Conservation (phyloP, 2,329 filamentous ascomycete species). For the Coniochaeta pulveracea region DNA sequence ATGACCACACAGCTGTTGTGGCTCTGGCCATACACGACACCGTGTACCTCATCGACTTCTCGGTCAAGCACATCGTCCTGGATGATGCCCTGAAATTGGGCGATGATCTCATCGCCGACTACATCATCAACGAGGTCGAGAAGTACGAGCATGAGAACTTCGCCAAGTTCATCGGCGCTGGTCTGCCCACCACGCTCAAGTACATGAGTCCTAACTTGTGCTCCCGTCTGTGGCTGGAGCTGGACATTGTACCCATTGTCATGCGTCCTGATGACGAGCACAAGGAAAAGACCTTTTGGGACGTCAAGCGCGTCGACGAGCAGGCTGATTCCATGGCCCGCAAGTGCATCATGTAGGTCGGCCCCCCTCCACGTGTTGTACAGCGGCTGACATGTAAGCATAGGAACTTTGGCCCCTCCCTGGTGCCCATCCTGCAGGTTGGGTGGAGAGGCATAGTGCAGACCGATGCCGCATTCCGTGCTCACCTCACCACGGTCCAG, state of each 20-base stretch:
- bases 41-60: conserved; percentile 65
- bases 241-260: conserved; percentile 66
- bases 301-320: conserved; percentile 57
- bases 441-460: conserved; percentile 58
- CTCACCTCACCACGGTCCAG: conserved; percentile 42
- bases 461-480: conserved; percentile 56
- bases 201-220: conserved; percentile 53
- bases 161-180: conserved; percentile 65
- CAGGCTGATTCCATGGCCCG: conserved; percentile 72
- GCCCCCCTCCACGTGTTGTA: neutral
- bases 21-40: conserved; percentile 63
- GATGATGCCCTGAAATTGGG: conserved; percentile 25
- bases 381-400: conserved; percentile 6
- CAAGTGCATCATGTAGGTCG: conserved; percentile 59
- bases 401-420: conserved; percentile 61
- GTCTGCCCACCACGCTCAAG: conserved; percentile 50
- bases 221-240: conserved; percentile 61
- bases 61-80: conserved; percentile 44
- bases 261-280: conserved; percentile 37
- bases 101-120: conserved; percentile 42
- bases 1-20: conserved; percentile 42
- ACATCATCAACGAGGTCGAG: conserved; percentile 44
- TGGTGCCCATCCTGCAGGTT: conserved; percentile 57
- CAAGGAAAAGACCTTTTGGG: conserved; percentile 33
- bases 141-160: conserved; percentile 53